Base-by-base conservation (phyloP, 352 stramenopile species). In the Phytophthora sp. region DNA sequence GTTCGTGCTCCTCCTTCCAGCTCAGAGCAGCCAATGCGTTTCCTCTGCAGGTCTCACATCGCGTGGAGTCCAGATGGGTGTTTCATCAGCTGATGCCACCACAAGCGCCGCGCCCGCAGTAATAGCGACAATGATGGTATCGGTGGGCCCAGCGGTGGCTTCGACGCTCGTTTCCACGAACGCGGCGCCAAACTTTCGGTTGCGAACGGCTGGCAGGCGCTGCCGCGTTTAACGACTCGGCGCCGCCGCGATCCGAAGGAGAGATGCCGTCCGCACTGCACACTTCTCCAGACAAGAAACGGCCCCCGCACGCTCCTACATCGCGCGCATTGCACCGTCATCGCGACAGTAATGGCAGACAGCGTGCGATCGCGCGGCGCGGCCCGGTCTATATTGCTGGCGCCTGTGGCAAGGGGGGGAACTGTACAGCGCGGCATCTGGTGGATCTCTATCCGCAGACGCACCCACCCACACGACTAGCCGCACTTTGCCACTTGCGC, bases 401-500 rank as follows among this genome's bases (percentile, higher is more conserved):
- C n/a, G n/a, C n/a, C n/a, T 32, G 11, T 32, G 28, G 28, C 6
- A 11, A 6, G 28, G 11, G 28, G 28, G 6, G 28, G 28, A 32
- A 32, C 28, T 32, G 28, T 6, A 11, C 28, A n/a, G n/a, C 28
- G 6, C 28, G 28, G 28, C 28, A 32, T 6, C 28, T 32, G 28
- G 28, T 11, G 28, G 28, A 11, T 32, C 28, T 32, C 28, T 32
- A n/a, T n/a, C n/a, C n/a, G n/a, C n/a, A n/a, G n/a, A n/a, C n/a
- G n/a, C n/a, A n/a, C n/a, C n/a, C n/a, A n/a, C n/a, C n/a, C n/a
- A n/a, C n/a, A n/a, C n/a, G n/a, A n/a, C n/a, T n/a, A n/a, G n/a
- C n/a, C n/a, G n/a, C n/a, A n/a, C n/a, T n/a, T n/a, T n/a, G 5
- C 37, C 48, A 64, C 43, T 56, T 51, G 20, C 34, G 26, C 28